phyloP scores from a whole-genome alignment of 1,284 basidiomycete species.

The Gastroboletus turbinatus region DNA sequence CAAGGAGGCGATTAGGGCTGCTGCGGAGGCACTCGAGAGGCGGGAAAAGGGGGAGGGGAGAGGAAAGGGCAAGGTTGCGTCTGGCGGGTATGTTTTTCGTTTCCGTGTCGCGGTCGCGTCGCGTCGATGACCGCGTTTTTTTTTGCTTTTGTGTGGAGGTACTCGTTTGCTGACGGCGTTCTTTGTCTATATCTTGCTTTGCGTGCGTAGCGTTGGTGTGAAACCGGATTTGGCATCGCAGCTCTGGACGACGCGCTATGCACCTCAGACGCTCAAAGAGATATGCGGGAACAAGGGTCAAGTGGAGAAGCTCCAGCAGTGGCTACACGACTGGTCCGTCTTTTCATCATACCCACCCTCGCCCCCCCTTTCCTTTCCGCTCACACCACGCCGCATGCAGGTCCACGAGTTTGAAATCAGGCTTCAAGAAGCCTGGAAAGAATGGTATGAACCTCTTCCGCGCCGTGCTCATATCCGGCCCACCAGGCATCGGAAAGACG shows the following conservation, averaged over 20 bases:
- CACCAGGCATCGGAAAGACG: constrained; percentile 98
- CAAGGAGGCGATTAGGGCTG: too few species aligned
- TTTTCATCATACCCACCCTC: background rate
- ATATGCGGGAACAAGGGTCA: constrained; percentile 93
- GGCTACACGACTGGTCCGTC: constrained; percentile 85
- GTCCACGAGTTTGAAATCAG: constrained; percentile 67
- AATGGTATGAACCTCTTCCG: constrained; percentile 85
- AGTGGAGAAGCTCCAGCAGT: constrained; percentile 85
- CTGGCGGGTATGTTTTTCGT: too few species aligned
- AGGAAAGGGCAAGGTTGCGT: too few species aligned
- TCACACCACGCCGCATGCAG: constrained; percentile 40
- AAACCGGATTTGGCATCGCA: constrained; percentile 55
- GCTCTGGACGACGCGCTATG: constrained; percentile 96
- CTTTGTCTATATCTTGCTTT: background rate
- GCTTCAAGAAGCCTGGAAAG: constrained; percentile 95
- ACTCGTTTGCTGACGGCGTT: background rate
- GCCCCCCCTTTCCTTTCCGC: background rate
- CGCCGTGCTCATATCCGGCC: constrained; percentile 88
- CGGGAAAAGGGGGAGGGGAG: too few species aligned
- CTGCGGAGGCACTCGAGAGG: too few species aligned
- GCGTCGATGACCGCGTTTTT: background rate
- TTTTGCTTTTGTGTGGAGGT: background rate
- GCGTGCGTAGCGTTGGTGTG: constrained; percentile 14
- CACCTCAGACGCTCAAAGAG: constrained; percentile 80
- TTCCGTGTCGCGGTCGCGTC: too few species aligned